A percentile compares a stretch with the other conserved stretches of the same genome.
phyloP scores from a whole-genome alignment of 805 yeast genomes.

The Ogataea glucozyma region DNA sequence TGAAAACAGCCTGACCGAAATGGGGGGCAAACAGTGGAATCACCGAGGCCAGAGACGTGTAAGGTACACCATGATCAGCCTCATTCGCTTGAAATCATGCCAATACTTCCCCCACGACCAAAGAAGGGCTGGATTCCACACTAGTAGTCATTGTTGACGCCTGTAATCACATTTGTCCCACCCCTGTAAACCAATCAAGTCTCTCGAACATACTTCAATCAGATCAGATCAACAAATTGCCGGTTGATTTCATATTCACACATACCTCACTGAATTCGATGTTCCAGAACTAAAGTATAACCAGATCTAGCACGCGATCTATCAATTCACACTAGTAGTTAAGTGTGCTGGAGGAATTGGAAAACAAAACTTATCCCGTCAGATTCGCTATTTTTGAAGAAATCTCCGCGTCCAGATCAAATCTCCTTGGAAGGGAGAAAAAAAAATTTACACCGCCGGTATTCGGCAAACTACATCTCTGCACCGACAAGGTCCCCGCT shows the following conservation, averaged over 20 bases:
- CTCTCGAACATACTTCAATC: too few species aligned
- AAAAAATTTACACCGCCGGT: constrained; percentile 2
- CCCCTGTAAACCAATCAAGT: too few species aligned
- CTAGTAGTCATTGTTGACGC: too few species aligned
- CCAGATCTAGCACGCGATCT: constrained; percentile 1
- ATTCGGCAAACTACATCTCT: constrained; percentile 2
- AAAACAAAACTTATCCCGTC: constrained; percentile 1
- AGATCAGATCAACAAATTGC: neutral
- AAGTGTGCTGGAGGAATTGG: neutral
- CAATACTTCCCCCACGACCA: too few species aligned
- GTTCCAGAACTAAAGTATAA: neutral
- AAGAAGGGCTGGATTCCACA: too few species aligned
- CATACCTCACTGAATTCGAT: neutral
- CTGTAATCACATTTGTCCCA: too few species aligned
- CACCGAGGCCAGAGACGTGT: too few species aligned
- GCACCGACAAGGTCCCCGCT: neutral
- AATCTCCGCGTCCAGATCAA: constrained; percentile 6
- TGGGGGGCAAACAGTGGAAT: neutral
- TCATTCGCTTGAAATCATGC: too few species aligned
- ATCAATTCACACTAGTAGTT: neutral
- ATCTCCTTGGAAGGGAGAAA: neutral
- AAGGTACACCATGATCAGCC: too few species aligned
- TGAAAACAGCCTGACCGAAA: constrained; percentile 2
- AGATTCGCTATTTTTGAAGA: neutral
- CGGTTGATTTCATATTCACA: neutral